These are phyloP conservation scores for Trametes cingulata DNA, from an alignment of 768 basidiomycete genomes.

Conservation along the genomic window DNA sequence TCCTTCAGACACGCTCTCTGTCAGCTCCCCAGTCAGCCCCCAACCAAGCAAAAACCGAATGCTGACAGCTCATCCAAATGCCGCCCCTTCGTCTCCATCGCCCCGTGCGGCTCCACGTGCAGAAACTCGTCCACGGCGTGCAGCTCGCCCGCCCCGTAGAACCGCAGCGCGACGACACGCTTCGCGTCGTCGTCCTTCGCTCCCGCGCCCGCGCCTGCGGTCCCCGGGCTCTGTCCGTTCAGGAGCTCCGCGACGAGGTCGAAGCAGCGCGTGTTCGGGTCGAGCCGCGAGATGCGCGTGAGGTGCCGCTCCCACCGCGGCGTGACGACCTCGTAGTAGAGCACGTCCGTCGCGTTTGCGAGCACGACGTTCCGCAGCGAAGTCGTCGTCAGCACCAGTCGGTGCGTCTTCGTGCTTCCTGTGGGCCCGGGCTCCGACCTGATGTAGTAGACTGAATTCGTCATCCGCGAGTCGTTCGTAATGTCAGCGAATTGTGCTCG, in stretches of 20 bases:
- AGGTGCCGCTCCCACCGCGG: slow-evolving; percentile 37
- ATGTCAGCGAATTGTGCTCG: too few species aligned
- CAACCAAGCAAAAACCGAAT: not conserved
- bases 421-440: not conserved
- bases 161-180: slow-evolving; percentile 31
- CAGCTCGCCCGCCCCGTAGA: slow-evolving; percentile 31
- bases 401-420: slow-evolving; percentile 14
- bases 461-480: not conserved
- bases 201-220: slow-evolving; percentile 29
- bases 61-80: slow-evolving; percentile 17
- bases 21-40: slow-evolving; percentile 18
- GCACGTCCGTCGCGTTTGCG: slow-evolving; percentile 38
- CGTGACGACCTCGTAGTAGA: slow-evolving; percentile 44
- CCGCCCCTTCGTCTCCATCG: slow-evolving; percentile 11
- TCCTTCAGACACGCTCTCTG: slow-evolving; percentile 12
- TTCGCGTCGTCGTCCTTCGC: slow-evolving; percentile 28
- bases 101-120: slow-evolving; percentile 9
- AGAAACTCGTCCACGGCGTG: slow-evolving; percentile 35
- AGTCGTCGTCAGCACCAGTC: slow-evolving; percentile 41
- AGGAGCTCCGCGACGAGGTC: slow-evolving; percentile 35
- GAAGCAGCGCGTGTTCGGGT: slow-evolving; percentile 33
- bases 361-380: slow-evolving; percentile 39
- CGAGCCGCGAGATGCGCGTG: slow-evolving; percentile 38
- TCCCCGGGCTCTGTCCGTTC: slow-evolving; percentile 25
- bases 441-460: slow-evolving; percentile 20